Evolutionary conservation across 768 basidiomycete genomes (phyloP).

Genomic region (Neoboletus subvelutipes): DNA sequence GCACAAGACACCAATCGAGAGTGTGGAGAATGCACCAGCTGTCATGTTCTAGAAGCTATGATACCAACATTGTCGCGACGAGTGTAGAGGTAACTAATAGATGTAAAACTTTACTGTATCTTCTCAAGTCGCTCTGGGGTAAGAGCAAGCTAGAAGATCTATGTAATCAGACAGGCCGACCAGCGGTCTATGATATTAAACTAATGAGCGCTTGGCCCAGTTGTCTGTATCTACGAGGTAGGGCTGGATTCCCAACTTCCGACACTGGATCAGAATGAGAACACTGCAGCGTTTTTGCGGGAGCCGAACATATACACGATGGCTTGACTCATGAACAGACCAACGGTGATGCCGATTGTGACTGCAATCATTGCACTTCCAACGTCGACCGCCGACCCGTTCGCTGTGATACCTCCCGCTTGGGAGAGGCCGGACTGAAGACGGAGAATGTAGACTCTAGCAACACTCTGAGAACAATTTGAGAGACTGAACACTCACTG

Average conservation of each 20-base stretch:
- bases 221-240: constrained; percentile 3
- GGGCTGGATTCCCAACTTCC: not conserved
- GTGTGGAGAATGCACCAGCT: constrained; percentile 84
- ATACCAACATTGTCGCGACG: constrained; percentile 4
- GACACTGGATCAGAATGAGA: constrained; percentile 59
- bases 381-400: constrained; percentile 80
- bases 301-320: constrained; percentile 85
- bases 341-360: constrained; percentile 87
- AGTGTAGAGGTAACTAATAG: constrained; percentile 4
- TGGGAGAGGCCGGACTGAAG: constrained; percentile 78
- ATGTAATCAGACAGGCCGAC: constrained; percentile 5
- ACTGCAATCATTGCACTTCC: constrained; percentile 89
- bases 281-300: constrained; percentile 81
- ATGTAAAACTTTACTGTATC: constrained; percentile 5
- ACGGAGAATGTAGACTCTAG: not conserved
- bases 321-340: constrained; percentile 85
- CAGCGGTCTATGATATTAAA: constrained; percentile 1
- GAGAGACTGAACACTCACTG: constrained; percentile 48
- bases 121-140: not conserved
- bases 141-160: not conserved
- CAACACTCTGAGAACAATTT: not conserved
- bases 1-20: constrained; percentile 92
- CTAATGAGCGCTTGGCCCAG: not conserved
- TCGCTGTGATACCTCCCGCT: constrained; percentile 80
- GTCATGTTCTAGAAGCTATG: constrained; percentile 70